Conservation (phyloP, 306 rosid genomes). For the Dryas drummondii region DNA sequence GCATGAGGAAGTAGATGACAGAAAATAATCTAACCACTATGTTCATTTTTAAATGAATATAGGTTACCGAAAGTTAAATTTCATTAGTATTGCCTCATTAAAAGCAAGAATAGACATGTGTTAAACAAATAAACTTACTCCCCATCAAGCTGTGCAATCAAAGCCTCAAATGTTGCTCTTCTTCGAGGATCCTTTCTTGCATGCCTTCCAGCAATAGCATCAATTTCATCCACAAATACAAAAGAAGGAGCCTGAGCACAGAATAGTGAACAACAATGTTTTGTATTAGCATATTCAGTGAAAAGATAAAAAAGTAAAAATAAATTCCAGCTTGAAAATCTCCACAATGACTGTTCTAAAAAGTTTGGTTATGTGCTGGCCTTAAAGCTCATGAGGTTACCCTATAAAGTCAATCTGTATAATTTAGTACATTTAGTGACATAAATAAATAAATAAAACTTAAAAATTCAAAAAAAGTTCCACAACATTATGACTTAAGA, state of each 20-base stretch:
- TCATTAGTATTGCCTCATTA: neutral
- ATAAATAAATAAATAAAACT: neutral
- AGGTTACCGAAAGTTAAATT: neutral
- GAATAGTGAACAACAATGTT: neutral
- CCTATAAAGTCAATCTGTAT: neutral
- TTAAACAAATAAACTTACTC: conserved; percentile 61
- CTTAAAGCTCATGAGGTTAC: neutral
- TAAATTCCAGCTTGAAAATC: neutral
- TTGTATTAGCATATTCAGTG: neutral
- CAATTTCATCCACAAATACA: conserved; percentile 96
- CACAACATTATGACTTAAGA: neutral
- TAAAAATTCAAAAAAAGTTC: neutral
- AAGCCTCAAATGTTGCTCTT: conserved; percentile 93
- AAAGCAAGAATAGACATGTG: neutral
- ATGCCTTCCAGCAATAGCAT: conserved; percentile 97
- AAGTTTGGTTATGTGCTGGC: neutral
- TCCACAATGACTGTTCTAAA: neutral
- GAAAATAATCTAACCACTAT: neutral
- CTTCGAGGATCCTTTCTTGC: conserved; percentile 89
- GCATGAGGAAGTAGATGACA: neutral
- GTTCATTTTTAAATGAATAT: neutral
- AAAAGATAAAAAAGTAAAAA: neutral
- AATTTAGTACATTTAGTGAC: neutral
- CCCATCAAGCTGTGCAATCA: conserved; percentile 92
- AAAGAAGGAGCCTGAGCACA: conserved; percentile 82